Percentiles rank a stretch among this genome's conserved stretches.
phyloP scores from a whole-genome alignment of 2,329 filamentous ascomycete genomes.

The Tolypocladium ophioglossoides region DNA sequence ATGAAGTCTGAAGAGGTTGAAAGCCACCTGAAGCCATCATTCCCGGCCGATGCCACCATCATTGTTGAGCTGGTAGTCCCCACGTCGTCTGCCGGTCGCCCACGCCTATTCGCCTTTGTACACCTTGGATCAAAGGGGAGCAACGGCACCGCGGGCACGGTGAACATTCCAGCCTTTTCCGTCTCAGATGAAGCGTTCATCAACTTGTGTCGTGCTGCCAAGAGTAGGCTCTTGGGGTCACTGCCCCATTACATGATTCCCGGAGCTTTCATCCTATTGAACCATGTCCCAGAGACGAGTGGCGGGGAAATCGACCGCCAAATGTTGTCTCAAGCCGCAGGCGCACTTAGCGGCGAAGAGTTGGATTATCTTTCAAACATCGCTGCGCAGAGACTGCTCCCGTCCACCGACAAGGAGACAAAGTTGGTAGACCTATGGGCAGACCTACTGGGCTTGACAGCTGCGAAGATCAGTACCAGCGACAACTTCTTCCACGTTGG shows the following conservation, averaged over 20 bases:
- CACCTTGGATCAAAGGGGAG: neutral
- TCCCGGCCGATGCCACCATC: neutral
- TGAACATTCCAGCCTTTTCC: neutral
- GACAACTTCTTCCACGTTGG: constrained; percentile 37
- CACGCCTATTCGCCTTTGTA: constrained; percentile 2
- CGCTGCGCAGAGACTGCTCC: neutral
- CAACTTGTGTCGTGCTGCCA: neutral
- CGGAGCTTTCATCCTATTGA: constrained; percentile 24
- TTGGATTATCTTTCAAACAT: neutral
- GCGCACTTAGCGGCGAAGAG: neutral
- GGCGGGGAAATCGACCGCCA: neutral
- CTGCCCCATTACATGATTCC: constrained; percentile 30
- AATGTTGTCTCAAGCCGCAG: neutral
- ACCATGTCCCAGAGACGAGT: neutral
- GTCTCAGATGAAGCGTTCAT: neutral
- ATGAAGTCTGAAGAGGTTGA: constrained; percentile 2
- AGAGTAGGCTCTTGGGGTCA: neutral
- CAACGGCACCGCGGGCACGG: neutral
- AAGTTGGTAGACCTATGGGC: constrained; percentile 1
- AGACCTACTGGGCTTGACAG: constrained; percentile 3
- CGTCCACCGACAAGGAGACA: neutral
- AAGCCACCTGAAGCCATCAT: neutral
- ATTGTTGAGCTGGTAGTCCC: neutral
- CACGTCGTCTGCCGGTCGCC: neutral
- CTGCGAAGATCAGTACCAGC: constrained; percentile 19